phyloP scores from a whole-genome alignment of 2,329 filamentous ascomycete genomes.

The Dothideomycetidae sp. region DNA sequence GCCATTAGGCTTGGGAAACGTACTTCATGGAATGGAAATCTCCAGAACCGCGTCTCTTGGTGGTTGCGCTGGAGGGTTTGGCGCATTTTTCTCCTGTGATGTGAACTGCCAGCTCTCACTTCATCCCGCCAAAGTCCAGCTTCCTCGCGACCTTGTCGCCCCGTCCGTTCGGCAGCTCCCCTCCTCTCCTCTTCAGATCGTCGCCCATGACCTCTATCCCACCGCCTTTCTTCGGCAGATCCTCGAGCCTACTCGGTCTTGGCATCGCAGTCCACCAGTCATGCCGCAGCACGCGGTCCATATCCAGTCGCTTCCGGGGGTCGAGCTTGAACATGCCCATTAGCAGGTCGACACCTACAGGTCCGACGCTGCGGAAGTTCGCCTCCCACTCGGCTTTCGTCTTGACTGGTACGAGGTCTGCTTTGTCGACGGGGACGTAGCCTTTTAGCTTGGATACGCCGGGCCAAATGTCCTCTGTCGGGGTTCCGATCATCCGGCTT shows the following conservation, averaged over 20 bases:
- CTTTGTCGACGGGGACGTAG: slow-evolving; percentile 56
- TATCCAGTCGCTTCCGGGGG: slow-evolving; percentile 69
- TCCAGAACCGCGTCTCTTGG: too few relatives aligned
- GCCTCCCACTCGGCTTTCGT: slow-evolving; percentile 58
- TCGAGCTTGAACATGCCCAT: slow-evolving; percentile 75
- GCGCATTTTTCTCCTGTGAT: neutral
- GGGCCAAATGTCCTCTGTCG: slow-evolving; percentile 90
- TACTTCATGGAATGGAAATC: too few relatives aligned
- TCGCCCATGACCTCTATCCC: slow-evolving; percentile 64
- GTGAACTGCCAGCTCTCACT: slow-evolving; percentile 16
- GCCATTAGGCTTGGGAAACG: too few relatives aligned
- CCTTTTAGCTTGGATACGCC: slow-evolving; percentile 68
- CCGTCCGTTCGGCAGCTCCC: slow-evolving; percentile 51
- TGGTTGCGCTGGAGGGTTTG: too few relatives aligned
- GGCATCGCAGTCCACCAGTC: slow-evolving; percentile 77
- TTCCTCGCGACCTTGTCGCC: slow-evolving; percentile 68
- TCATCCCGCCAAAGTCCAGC: slow-evolving; percentile 54
- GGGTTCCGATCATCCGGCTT: slow-evolving; percentile 72
- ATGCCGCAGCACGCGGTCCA: slow-evolving; percentile 64
- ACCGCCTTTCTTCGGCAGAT: slow-evolving; percentile 64
- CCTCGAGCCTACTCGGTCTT: slow-evolving; percentile 64
- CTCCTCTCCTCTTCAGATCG: slow-evolving; percentile 65
- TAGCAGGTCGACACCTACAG: slow-evolving; percentile 73
- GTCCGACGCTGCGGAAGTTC: slow-evolving; percentile 66
- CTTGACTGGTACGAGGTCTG: slow-evolving; percentile 42